These are phyloP conservation scores for Chalciporus sp. DNA, from an alignment of 1,284 basidiomycete genomes.

Conservation along the genomic window DNA sequence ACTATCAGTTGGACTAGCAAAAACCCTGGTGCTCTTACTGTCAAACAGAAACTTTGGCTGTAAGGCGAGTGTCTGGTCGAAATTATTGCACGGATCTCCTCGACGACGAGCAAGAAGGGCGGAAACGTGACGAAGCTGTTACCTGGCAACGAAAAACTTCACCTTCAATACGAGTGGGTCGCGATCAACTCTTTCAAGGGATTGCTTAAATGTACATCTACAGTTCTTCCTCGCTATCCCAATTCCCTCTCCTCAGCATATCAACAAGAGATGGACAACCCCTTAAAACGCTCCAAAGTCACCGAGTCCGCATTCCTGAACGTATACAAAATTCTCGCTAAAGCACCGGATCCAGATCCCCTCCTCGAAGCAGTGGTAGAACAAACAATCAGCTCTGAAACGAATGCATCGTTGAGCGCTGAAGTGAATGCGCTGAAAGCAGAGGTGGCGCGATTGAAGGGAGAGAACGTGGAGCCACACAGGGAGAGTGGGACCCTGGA, in stretches of 20 bases:
- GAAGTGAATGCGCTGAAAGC: conserved; percentile 77
- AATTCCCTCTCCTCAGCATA: conserved; percentile 70
- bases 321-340: conserved; percentile 91
- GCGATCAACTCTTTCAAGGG: conserved; percentile 86
- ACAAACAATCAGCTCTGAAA: conserved; percentile 80
- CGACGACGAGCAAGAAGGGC: too few relatives aligned
- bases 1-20: too few relatives aligned
- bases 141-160: too few relatives aligned
- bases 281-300: conserved; percentile 88
- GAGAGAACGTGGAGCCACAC: conserved; percentile 80
- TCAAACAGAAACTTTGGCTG: too few relatives aligned
- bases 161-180: too few relatives aligned
- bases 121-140: too few relatives aligned
- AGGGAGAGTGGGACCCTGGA: conserved; percentile 58
- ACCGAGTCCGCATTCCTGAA: conserved; percentile 94
- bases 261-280: conserved; percentile 93
- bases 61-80: too few relatives aligned
- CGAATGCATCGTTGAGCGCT: conserved; percentile 34
- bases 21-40: too few relatives aligned
- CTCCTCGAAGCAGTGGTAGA: conserved; percentile 93
- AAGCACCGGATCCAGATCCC: conserved; percentile 96
- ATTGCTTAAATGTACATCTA: conserved; percentile 72
- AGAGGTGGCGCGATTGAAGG: conserved; percentile 70
- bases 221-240: neutral
- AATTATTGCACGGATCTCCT: too few relatives aligned